Evolutionary conservation across 2,329 filamentous ascomycete species (phyloP).

Genomic region (Helicocarpus griseus): DNA sequence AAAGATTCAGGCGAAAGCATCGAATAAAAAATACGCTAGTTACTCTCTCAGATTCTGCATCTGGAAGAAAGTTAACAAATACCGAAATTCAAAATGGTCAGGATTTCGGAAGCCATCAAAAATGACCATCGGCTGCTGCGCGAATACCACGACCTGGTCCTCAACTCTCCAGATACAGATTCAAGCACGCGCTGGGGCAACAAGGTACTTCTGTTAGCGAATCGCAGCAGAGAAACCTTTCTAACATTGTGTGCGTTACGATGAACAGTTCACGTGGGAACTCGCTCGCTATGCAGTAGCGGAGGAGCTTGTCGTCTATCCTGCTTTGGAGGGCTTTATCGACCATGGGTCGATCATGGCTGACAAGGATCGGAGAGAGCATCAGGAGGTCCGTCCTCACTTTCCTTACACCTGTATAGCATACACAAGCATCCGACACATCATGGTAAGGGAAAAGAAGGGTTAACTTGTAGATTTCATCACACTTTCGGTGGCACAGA

Average conservation of each 20-base stretch:
- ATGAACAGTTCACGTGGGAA: slow-evolving; percentile 41
- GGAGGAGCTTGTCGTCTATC: slow-evolving; percentile 47
- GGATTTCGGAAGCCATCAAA: slow-evolving; percentile 30
- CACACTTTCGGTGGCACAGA: slow-evolving; percentile 22
- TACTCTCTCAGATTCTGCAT: background rate
- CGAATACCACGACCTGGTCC: slow-evolving; percentile 35
- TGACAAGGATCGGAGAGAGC: slow-evolving; percentile 21
- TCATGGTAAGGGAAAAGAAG: background rate
- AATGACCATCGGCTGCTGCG: slow-evolving; percentile 35
- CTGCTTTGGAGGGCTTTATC: slow-evolving; percentile 43
- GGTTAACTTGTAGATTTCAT: background rate
- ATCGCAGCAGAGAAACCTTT: background rate
- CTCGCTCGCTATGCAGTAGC: slow-evolving; percentile 43
- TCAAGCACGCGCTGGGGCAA: slow-evolving; percentile 39
- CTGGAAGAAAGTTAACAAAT: background rate
- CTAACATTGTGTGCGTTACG: background rate
- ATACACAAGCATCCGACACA: background rate
- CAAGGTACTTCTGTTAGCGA: slow-evolving; percentile 12
- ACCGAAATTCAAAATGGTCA: slow-evolving; percentile 10
- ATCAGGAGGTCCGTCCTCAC: slow-evolving; percentile 9
- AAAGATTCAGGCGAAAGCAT: too few relatives aligned
- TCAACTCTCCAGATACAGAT: slow-evolving; percentile 33
- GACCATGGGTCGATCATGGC: slow-evolving; percentile 36
- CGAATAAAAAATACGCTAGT: background rate
- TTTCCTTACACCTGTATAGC: background rate